Evolutionary conservation across 106 monocot genomes (phyloP).

Genomic region (Hemerocallis citrina): DNA sequence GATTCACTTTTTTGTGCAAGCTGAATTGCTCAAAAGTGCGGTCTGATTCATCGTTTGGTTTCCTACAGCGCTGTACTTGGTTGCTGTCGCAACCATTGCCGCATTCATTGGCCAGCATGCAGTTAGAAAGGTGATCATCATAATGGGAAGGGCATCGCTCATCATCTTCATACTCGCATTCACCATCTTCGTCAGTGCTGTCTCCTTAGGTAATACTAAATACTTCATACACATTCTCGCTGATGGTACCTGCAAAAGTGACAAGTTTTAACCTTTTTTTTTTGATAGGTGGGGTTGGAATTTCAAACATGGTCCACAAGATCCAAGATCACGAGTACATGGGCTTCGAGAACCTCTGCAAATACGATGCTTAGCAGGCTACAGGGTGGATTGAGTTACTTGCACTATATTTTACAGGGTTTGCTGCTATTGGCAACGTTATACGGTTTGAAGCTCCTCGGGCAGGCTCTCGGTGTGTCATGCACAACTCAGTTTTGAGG

Average conservation of each 20-base stretch:
- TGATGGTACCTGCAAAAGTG: too few species aligned
- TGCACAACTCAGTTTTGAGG: too few species aligned
- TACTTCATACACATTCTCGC: too few species aligned
- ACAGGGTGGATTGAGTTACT: too few species aligned
- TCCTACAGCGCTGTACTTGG: conserved; percentile 56
- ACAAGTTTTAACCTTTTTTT: too few species aligned
- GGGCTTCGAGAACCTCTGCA: conserved; percentile 74
- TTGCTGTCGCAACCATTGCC: conserved; percentile 43
- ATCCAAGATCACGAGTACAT: conserved; percentile 61
- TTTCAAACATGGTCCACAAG: conserved; percentile 52
- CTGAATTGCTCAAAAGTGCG: too few species aligned
- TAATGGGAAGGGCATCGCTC: conserved; percentile 84
- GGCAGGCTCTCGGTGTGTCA: too few species aligned
- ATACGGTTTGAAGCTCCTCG: too few species aligned
- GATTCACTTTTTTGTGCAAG: too few species aligned
- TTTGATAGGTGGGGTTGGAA: conserved; percentile 64
- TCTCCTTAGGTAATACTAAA: conserved; percentile 85
- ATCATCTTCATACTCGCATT: conserved; percentile 88
- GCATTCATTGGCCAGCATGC: conserved; percentile 71
- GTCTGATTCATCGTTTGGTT: too few species aligned
- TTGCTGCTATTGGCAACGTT: too few species aligned
- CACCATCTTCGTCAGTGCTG: conserved; percentile 84
- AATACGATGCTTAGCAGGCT: conserved; percentile 19
- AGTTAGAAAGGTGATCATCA: conserved; percentile 60
- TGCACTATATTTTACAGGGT: too few species aligned